Base-by-base conservation (phyloP, 192 early-diverging fungal genomes). In the Anaeromyces robustus region DNA sequence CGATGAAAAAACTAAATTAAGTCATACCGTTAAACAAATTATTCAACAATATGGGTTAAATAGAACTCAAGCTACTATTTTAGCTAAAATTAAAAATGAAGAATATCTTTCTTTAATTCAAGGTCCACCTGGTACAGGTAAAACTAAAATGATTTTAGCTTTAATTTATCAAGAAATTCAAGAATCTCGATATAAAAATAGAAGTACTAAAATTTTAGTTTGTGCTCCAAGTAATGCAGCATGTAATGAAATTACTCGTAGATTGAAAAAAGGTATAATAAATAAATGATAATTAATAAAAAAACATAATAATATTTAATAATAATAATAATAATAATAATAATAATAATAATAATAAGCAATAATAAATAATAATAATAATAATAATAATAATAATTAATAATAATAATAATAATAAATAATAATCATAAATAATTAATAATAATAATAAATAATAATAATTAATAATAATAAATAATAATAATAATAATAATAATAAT, bases 151-250 rank as follows among this genome's bases (percentile, higher is more conserved):
- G 6, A 96, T 98, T 83, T 84, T 98, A 29, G 92, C 92, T 1
- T 85, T 98, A 5, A 86, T 96, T 77, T 26, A 68, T 68, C 52
- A n/a, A n/a, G 52, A 68, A 68, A 9, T 68, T 11, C 22, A 93
- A 91, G 6, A 87, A 91, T 4, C 84, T 96, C 2, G 83, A 94
- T 17, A 84, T 81, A 29, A 79, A 84, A 30, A 78, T 43, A 26
- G 82, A 89, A 90, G 82, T 84, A 86, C 2, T 11, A 41, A 80
- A 41, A 81, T 99, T 43, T 86, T 99, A 11, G 90, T 96, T 18
- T 97, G 96, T 80, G 96, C 96, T 30, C 97, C 97, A 11, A 94
- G 92, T 80, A 99, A 99, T 82, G 96, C 96, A 4, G 97, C 96
- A 0, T 94, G 95, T 31, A 96, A 99, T 81, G 97, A 99, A 86